Base-by-base conservation (phyloP, 2,329 filamentous ascomycete species). In the Aspergillus pseudotamarii region DNA sequence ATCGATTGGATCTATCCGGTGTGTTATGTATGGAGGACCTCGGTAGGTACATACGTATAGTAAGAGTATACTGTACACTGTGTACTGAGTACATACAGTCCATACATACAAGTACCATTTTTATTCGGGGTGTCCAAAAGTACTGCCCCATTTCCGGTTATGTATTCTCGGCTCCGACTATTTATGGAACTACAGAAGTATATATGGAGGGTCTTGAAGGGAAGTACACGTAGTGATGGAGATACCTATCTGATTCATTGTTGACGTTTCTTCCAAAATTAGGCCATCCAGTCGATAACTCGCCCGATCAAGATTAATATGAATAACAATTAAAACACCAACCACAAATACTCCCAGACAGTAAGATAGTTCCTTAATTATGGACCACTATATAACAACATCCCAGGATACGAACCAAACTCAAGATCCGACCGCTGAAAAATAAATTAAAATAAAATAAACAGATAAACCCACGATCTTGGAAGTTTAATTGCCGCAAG, bases 401-500 rank as follows among this genome's bases (percentile, higher is more conserved):
- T 26, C 45, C 48, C 48, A 51, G 48, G 48, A 28, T 50, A 30
- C 23, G 23, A 50, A 28, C 28, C 2, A 28, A 51, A 21, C 48
- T 2, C 28, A 51, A 51, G 48, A 51, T 51, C 26, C 19, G 46
- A 50, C 46, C 46, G 16, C 46, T 28, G 16, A 19, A 30, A 23
- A 21, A 12, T 1, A 45, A 45, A 45, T 23, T 30, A 26, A 50
- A 26, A 9, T 3, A 50, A 19, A 50, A 23, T 6, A 8, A 28
- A 26, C n/a, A 48, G 2, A 19, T 6, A n/a, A 11, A 11, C 46
- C 46, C 46, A 50, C 46, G 46, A 50, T 50, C 46, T 50, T 50
- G 12, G 26, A 50, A 50, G 46, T 50, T 50, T 50, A 50, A 50
- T 30, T 50, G 26, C 46, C 48, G 48, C 48, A 51, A 51, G 48